Base-by-base conservation (phyloP, 257 asterid species). In the Plantago ovata region DNA sequence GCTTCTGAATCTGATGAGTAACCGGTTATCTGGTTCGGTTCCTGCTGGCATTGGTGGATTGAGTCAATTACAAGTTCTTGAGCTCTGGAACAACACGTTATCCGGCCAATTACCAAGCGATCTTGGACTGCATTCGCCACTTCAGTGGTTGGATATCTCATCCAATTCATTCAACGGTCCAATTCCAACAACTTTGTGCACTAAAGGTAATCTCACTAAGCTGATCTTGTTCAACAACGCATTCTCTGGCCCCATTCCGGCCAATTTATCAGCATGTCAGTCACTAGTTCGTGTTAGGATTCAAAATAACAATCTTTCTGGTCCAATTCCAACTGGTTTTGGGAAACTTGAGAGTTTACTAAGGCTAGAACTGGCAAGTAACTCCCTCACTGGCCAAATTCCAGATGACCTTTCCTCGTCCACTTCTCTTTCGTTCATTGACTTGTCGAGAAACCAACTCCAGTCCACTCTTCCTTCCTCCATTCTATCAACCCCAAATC, bases 41-140 rank as follows among this genome's bases (percentile, higher is more conserved):
- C 94, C 94, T 18, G 44, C 68, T 39, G 72, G 65, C 45, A 66
- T 84, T 53, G 77, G 65, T 59, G 63, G 60, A 36, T 69, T 79
- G 71, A 52, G 74, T 61, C 73, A 69, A 22, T 70, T 84, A 13
- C 49, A 69, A 36, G 85, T 79, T 10, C 63, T 84, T 46, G 89
- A 82, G 64, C 73, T 84, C 13, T 84, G 94, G 94, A 84, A 84
- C 61, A 84, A 84, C 63, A 67, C 85, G 16, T 77, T 84, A n/a
- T 67, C 85, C 12, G 94, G 94, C 21, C 65, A 74, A 23, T 71
- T 84, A 56, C 89, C 94, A 1, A 55, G 63, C 38, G 83, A 81
- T 43, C 89, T 84, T 10, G 94, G 94, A 50, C 61, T 24, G 38
- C 63, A 75, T 32, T 70, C 85, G 1, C 84, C 89, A 3, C 75